phyloP scores from a whole-genome alignment of 2,329 filamentous ascomycete species.

The Phyllosticta citrichinensis region DNA sequence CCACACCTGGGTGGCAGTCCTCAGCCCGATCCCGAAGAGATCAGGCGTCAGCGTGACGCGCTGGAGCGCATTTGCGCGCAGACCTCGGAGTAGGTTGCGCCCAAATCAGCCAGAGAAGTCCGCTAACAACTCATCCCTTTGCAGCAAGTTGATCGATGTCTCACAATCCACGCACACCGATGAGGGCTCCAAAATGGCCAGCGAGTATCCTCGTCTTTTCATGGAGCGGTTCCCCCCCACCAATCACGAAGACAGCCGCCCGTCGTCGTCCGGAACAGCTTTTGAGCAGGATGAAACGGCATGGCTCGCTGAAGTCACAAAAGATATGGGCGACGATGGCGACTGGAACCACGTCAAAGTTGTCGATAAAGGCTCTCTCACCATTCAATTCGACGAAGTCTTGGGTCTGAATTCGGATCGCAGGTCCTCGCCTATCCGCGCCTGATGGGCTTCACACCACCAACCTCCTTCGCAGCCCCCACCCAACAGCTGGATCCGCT shows the following conservation, averaged over 20 bases:
- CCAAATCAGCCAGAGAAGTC: background rate
- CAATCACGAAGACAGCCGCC: conserved; percentile 7
- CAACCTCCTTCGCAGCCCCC: background rate
- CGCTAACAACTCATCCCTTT: conserved; percentile 17
- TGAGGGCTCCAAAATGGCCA: conserved; percentile 25
- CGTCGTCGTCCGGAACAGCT: conserved; percentile 9
- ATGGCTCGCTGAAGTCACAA: conserved; percentile 19
- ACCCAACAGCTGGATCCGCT: no score
- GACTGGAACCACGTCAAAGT: conserved; percentile 23
- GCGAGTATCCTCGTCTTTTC: conserved; percentile 33
- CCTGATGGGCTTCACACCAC: background rate
- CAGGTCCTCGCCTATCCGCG: conserved; percentile 6
- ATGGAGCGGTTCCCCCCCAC: conserved; percentile 28
- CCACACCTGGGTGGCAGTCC: conserved; percentile 25
- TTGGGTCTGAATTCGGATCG: conserved; percentile 15
- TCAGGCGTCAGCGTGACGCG: conserved; percentile 37
- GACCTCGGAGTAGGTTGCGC: conserved; percentile 35
- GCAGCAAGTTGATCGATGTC: conserved; percentile 41
- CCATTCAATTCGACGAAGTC: conserved; percentile 26
- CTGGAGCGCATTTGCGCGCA: conserved; percentile 40
- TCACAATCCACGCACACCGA: conserved; percentile 32
- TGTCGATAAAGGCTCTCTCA: conserved; percentile 25
- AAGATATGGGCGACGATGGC: conserved; percentile 18
- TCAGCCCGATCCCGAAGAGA: conserved; percentile 39
- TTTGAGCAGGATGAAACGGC: conserved; percentile 9